Percentiles rank a stretch among this genome's conserved stretches.
These are phyloP conservation scores for Saccharomycopsis sp. DNA, from an alignment of 805 yeast species.

Conservation along the genomic window DNA sequence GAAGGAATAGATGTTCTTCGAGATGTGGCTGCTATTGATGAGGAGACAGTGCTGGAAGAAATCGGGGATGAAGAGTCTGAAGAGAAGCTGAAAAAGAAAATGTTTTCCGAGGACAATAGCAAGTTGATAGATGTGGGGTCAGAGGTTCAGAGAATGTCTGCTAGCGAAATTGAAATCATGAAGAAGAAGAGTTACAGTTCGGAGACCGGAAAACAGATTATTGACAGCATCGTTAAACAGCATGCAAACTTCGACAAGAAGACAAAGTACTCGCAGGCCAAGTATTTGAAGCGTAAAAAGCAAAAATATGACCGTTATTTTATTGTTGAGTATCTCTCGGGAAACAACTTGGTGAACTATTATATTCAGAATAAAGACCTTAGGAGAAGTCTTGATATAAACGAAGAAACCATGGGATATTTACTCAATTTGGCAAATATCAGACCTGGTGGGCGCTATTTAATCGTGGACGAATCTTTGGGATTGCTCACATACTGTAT, in stretches of 20 bases:
- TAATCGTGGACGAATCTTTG: slow-evolving; percentile 90
- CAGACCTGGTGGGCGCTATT: slow-evolving; percentile 82
- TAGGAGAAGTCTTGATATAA: slow-evolving; percentile 65
- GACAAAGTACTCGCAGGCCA: slow-evolving; percentile 84
- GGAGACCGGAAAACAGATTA: slow-evolving; percentile 66
- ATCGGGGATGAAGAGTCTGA: slow-evolving; percentile 27
- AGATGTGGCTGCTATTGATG: slow-evolving; percentile 26
- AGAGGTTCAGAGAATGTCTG: slow-evolving; percentile 63
- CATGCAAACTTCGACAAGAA: slow-evolving; percentile 86
- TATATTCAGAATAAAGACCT: slow-evolving; percentile 72
- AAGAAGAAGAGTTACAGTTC: slow-evolving; percentile 61
- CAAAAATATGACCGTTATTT: slow-evolving; percentile 84
- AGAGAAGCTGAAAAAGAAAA: slow-evolving; percentile 29
- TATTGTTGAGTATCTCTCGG: slow-evolving; percentile 69
- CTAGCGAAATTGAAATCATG: slow-evolving; percentile 78
- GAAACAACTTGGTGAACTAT: slow-evolving; percentile 64
- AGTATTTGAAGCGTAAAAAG: slow-evolving; percentile 85
- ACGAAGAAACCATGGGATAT: slow-evolving; percentile 77
- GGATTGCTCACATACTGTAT: slow-evolving; percentile 81
- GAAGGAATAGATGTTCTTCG: slow-evolving; percentile 31
- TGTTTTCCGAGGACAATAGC: slow-evolving; percentile 51
- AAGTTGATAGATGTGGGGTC: slow-evolving; percentile 62
- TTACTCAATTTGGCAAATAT: slow-evolving; percentile 74
- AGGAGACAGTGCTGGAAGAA: slow-evolving; percentile 26
- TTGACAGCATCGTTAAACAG: slow-evolving; percentile 72